A percentile compares a stretch with the other conserved stretches of the same genome.
Conservation (phyloP, 805 yeast genomes). For the Sporopachydermia lactativora region DNA sequence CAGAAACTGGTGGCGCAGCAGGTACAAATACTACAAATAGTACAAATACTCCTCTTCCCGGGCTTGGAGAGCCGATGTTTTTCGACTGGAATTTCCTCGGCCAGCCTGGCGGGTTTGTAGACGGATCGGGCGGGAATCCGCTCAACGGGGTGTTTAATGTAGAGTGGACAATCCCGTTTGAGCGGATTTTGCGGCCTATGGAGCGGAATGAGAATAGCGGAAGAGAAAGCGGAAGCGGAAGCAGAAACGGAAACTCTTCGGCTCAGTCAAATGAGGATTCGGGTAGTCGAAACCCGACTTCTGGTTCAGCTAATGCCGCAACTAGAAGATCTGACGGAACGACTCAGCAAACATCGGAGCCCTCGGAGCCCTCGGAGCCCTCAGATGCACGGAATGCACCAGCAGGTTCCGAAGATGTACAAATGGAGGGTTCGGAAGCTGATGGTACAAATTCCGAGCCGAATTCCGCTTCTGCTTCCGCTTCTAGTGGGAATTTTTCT, state of each 20-base stretch:
- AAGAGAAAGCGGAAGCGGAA: neutral
- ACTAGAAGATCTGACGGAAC: neutral
- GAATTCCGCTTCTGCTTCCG: neutral
- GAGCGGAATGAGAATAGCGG: neutral
- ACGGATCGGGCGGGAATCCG: neutral
- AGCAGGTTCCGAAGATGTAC: no score
- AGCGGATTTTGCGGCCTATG: neutral
- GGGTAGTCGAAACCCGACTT: no score
- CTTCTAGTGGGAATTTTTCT: neutral
- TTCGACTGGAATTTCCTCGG: no score
- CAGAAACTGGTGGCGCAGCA: conserved; percentile 6
- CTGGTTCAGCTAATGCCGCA: neutral
- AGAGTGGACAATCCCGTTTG: neutral
- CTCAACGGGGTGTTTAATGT: neutral
- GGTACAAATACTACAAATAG: conserved; percentile 2
- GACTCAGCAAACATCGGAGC: no score
- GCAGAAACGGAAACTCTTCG: neutral
- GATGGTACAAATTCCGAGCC: neutral
- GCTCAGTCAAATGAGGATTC: no score
- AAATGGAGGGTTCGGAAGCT: no score
- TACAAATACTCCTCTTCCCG: conserved; percentile 12
- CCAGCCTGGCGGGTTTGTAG: no score
- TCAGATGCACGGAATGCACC: no score
- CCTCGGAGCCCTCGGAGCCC: no score
- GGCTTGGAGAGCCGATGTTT: no score